Evolutionary conservation across 169 alveolate genomes (phyloP), one percentile per base, ranked within the genome.

Genomic region (Eimeria sp.): DNA sequence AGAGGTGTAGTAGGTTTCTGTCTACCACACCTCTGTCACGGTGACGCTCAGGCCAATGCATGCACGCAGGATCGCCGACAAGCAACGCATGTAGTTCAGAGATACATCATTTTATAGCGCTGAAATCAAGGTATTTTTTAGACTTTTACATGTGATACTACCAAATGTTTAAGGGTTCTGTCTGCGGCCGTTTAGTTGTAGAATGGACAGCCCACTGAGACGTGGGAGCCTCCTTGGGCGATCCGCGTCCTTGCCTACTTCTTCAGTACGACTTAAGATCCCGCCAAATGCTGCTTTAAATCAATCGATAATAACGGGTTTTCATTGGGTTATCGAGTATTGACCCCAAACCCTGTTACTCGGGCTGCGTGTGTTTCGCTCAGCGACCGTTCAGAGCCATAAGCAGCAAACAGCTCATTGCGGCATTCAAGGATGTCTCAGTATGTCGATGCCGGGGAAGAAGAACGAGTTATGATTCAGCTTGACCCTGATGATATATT

Each of bases 361-460:
- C 68, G 49, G 88, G 68, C 37, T 78, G 58, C 90, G 77, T 85
- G 91, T 20, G 91, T 37, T 85, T 85, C 43, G 25, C 68, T 58
- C 91, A 58, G 91, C 40, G 91, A 66, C 94, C 68, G 40, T 27
- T 54, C 94, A 62, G 64, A 64, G 49, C 90, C 58, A n/a, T 87
- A 13, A 64, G 94, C 68, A 43, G 64, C 62, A 27, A 62, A 37
- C 83, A 87, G 46, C 94, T 87, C 43, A 87, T 64, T 66, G 83
- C 94, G 11, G 94, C 94, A 6, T 87, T 87, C 94, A 87, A 87
- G 64, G 94, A 87, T 46, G 83, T 66, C 33, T 87, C 94, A n/a
- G 94, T 87, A 66, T 4, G 91, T 58, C 80, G 16, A 27, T 37
- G 0, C 11, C 77, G 30, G 0, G 46, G 85, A 40, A 30, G 52